Evolutionary conservation across 2,329 filamentous ascomycete species (phyloP), one percentile per base, ranked within the genome.

Genomic region (Dactylellina leptospora): DNA sequence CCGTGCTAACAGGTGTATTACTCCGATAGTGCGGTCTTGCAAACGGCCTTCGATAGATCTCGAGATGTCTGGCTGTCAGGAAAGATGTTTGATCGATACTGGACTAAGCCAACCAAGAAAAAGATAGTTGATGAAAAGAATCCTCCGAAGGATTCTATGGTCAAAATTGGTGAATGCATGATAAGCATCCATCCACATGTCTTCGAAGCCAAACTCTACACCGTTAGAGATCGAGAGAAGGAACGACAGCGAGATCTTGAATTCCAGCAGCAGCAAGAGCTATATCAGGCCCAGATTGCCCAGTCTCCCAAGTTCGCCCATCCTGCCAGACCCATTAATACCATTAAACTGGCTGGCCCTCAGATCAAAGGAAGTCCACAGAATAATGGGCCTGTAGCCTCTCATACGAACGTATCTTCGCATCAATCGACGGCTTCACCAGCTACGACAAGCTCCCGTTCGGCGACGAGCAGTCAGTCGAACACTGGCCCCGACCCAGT

Each of bases 141-240:
- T 76, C 88, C 88, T 1, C 81, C 87, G 73, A 87, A 90, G 79
- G 85, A 91, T 47, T 87, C 84, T 73, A 91, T 92, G 87, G 82
- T 84, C 74, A 90, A 88, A 79, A 84, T 91, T 20, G 91, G 91
- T 75, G 85, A 85, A 75, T 87, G 90, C 73, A 87, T 87, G 30
- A 87, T 96, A 73, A 89, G 87, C 20, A 87, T 93, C 70, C 91
- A 93, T 79, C 91, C 91, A 45, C 90, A 95, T 78, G 85, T 90
- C 44, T 86, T 95, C 75, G 89, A 92, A 75, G 90, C 90, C 13
- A 88, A 85, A 48, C 86, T 92, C 82, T 92, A 85, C 77, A 85
- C 85, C 18, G 87, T 92, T 68, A 90, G 90, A 77, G 88, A 90
- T 58, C 82, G 84, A 16, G 74, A 75, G 38, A 77, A 76, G 36